phyloP scores from a whole-genome alignment of 345 rosid genomes.

The Lumnitzera littorea region DNA sequence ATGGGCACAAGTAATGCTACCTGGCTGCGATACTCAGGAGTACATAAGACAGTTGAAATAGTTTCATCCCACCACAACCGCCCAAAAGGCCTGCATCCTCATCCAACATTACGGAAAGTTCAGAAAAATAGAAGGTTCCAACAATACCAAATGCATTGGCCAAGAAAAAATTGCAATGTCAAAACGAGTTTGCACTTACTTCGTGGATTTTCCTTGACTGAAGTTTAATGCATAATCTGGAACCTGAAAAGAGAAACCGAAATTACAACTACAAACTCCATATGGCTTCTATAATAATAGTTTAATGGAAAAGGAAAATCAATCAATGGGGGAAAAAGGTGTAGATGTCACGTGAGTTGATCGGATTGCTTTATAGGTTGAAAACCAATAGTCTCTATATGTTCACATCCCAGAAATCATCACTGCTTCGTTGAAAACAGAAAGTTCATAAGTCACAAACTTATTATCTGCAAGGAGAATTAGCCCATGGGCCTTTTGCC shows the following conservation, averaged over 20 bases:
- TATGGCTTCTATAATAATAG: background rate
- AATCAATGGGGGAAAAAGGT: too few species aligned
- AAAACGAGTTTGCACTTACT: constrained; percentile 22
- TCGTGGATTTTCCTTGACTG: constrained; percentile 79
- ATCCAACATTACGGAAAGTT: background rate
- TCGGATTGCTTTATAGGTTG: too few species aligned
- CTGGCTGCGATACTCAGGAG: constrained; percentile 57
- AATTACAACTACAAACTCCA: background rate
- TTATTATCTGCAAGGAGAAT: too few species aligned
- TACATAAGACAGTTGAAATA: constrained; percentile 68
- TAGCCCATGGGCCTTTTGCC: too few species aligned
- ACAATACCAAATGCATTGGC: background rate
- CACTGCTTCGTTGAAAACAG: too few species aligned
- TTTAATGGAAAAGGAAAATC: too few species aligned
- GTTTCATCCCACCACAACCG: constrained; percentile 99
- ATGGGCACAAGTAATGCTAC: constrained; percentile 18
- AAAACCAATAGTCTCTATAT: too few species aligned
- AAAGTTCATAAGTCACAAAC: too few species aligned
- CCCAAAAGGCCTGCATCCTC: constrained; percentile 57
- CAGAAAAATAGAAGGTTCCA: background rate
- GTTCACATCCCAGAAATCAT: too few species aligned
- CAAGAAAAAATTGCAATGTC: constrained; percentile 4
- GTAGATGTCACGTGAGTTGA: too few species aligned
- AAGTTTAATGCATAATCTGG: constrained; percentile 61
- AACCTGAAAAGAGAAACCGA: constrained; percentile 33